These are phyloP conservation scores for Arthrobotrys entomopaga DNA, from an alignment of 2,329 filamentous ascomycete species.

Conservation along the genomic window DNA sequence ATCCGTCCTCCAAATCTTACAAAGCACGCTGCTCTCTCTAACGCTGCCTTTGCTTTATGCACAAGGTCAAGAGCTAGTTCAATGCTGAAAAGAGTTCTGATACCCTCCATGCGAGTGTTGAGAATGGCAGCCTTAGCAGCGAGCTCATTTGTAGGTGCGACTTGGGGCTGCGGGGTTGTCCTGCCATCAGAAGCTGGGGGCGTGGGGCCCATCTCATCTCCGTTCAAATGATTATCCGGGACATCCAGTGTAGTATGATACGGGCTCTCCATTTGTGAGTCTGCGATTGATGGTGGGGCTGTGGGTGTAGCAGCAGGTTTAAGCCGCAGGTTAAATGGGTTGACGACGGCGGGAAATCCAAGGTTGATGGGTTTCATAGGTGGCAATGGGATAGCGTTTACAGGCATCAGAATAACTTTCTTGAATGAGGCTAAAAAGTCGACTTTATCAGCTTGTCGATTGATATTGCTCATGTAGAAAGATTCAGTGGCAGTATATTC, in stretches of 20 bases:
- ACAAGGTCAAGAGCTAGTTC: conserved; percentile 91
- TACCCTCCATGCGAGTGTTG: conserved; percentile 92
- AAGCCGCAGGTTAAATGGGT: conserved; percentile 56
- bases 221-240: conserved; percentile 30
- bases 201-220: conserved; percentile 13
- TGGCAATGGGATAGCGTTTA: conserved; percentile 75
- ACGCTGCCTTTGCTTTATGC: conserved; percentile 84
- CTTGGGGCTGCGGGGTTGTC: conserved; percentile 58
- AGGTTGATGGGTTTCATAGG: conserved; percentile 46
- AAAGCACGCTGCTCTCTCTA: conserved; percentile 86
- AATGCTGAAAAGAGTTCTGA: conserved; percentile 93
- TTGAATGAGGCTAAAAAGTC: conserved; percentile 97
- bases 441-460: conserved; percentile 91
- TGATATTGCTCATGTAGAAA: conserved; percentile 95
- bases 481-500: conserved; percentile 91
- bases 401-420: conserved; percentile 99
- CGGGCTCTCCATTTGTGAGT: conserved; percentile 57
- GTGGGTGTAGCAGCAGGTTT: conserved; percentile 48
- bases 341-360: conserved; percentile 32
- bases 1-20: conserved; percentile 80
- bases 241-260: conserved; percentile 57
- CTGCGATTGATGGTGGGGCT: conserved; percentile 39
- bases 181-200: conserved; percentile 22
- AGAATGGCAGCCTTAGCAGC: conserved; percentile 98
- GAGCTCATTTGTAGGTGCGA: conserved; percentile 73